A percentile compares a stretch with the other conserved stretches of the same genome.
Conservation (phyloP, 192 early-diverging fungal genomes). For the Lobosporangium transversale region DNA sequence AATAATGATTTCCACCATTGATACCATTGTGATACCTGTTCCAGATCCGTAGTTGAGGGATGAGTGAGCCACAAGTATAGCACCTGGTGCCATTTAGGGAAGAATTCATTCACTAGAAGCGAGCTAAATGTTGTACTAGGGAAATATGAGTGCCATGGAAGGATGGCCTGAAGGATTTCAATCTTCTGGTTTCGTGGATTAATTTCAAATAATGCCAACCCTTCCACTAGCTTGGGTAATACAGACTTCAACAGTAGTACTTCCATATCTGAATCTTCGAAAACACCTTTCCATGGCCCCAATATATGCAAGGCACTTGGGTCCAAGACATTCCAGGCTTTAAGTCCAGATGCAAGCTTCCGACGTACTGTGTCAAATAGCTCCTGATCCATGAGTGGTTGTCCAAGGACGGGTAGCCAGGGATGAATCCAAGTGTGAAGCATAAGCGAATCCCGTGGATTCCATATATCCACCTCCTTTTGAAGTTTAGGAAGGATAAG, state of each 20-base stretch:
- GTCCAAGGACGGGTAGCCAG: constrained; percentile 77
- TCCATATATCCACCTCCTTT: constrained; percentile 70
- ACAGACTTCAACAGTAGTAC: constrained; percentile 67
- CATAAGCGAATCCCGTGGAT: constrained; percentile 64
- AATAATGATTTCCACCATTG: constrained; percentile 69
- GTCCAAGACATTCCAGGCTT: constrained; percentile 75
- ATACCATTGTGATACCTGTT: constrained; percentile 52
- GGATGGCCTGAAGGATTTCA: constrained; percentile 67
- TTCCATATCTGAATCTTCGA: constrained; percentile 65
- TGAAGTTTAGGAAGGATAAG: constrained; percentile 83
- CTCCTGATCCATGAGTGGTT: constrained; percentile 55
- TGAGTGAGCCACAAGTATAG: constrained; percentile 76
- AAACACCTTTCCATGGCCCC: constrained; percentile 75
- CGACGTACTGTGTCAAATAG: constrained; percentile 68
- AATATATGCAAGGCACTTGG: constrained; percentile 59
- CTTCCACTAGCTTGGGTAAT: constrained; percentile 74
- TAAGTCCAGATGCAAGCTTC: constrained; percentile 64
- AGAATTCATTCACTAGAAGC: constrained; percentile 80
- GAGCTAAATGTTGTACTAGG: constrained; percentile 62
- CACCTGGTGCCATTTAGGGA: constrained; percentile 78
- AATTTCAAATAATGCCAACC: constrained; percentile 68
- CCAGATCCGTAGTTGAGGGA: constrained; percentile 35
- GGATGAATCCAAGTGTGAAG: constrained; percentile 84
- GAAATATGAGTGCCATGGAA: constrained; percentile 71
- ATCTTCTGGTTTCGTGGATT: constrained; percentile 80